Evolutionary conservation across 441 rosid species (phyloP).

Genomic region (Omphalea diandra): DNA sequence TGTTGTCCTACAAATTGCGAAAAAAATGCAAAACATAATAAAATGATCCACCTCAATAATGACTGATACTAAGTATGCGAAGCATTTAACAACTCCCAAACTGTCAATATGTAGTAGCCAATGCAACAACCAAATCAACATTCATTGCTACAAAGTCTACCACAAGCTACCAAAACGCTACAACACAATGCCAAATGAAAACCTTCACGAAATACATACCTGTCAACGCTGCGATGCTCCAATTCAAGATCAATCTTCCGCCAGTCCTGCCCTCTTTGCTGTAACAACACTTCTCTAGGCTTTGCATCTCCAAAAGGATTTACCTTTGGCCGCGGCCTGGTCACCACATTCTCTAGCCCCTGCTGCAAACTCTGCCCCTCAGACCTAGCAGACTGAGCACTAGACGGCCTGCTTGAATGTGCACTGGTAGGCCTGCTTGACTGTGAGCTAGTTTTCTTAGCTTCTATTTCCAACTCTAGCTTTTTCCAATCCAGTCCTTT

Average conservation of each 20-base stretch:
- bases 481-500: conserved; percentile 95
- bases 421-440: conserved; percentile 78
- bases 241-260: conserved; percentile 85
- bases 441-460: conserved; percentile 46
- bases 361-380: conserved; percentile 54
- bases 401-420: conserved; percentile 91
- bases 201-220: conserved; percentile 40
- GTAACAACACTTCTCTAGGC: conserved; percentile 88
- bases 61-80: neutral
- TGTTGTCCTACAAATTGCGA: neutral
- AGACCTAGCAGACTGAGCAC: conserved; percentile 86
- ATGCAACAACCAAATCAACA: neutral
- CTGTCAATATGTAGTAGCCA: neutral
- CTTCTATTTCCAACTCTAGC: conserved; percentile 69
- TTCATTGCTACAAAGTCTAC: neutral
- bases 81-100: conserved; percentile 7
- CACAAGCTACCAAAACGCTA: neutral
- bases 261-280: conserved; percentile 95
- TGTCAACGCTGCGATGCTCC: conserved; percentile 81
- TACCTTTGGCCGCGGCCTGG: conserved; percentile 69
- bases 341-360: conserved; percentile 51
- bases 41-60: neutral
- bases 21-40: neutral
- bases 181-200: conserved; percentile 13
- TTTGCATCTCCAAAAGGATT: conserved; percentile 98